Conservation (phyloP, 2,329 filamentous ascomycete species). For the Neofusicoccum kwambonambiense region DNA sequence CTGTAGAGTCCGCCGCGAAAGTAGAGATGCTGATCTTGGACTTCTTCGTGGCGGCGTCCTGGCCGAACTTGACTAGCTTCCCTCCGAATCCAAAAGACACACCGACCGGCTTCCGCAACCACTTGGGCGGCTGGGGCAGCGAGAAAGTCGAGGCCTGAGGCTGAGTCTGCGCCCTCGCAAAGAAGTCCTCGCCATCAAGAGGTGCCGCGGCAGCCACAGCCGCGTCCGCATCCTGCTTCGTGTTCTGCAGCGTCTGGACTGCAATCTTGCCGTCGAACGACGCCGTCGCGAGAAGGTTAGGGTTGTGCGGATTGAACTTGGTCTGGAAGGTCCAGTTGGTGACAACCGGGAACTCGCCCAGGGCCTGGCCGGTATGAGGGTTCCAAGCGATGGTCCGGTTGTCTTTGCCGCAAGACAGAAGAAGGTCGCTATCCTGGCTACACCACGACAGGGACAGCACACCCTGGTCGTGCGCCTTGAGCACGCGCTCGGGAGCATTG, state of each 20-base stretch:
- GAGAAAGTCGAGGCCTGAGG: conserved; percentile 89
- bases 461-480: conserved; percentile 91
- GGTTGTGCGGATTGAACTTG: conserved; percentile 89
- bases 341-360: conserved; percentile 92
- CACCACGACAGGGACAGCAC: conserved; percentile 96
- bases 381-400: conserved; percentile 97
- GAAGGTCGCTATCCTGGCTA: conserved; percentile 78
- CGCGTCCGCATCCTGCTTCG: conserved; percentile 68
- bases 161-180: conserved; percentile 86
- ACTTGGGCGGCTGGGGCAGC: conserved; percentile 79
- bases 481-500: conserved; percentile 83
- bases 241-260: conserved; percentile 91
- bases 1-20: conserved; percentile 83
- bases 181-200: conserved; percentile 88
- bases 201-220: conserved; percentile 65
- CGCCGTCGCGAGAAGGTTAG: conserved; percentile 86
- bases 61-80: conserved; percentile 76
- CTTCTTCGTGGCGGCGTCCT: conserved; percentile 59
- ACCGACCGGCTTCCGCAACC: conserved; percentile 81
- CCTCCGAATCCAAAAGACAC: conserved; percentile 95
- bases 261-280: conserved; percentile 97
- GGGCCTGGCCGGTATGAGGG: conserved; percentile 80
- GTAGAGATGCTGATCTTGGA: conserved; percentile 82
- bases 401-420: conserved; percentile 94
- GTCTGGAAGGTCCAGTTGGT: conserved; percentile 99